These are phyloP conservation scores for Theileria luwenshuni DNA, from an alignment of 169 alveolate genomes.

Conservation along the genomic window DNA sequence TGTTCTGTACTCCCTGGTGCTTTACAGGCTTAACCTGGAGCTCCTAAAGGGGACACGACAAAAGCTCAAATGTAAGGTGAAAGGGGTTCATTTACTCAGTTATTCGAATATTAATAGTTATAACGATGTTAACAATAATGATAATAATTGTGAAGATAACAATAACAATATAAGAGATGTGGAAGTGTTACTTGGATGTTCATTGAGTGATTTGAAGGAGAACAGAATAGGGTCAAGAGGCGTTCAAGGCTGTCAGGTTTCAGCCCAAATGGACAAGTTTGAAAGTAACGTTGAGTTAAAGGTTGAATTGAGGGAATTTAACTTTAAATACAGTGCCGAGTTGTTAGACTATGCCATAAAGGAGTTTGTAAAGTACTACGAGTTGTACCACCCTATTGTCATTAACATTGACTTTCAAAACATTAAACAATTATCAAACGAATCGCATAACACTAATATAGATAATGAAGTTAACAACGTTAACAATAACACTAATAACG, in stretches of 20 bases:
- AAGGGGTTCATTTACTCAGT: neutral
- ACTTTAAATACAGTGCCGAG: neutral
- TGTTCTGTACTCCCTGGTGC: slow-evolving; percentile 8
- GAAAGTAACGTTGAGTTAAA: neutral
- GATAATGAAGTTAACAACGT: neutral
- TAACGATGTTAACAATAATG: neutral
- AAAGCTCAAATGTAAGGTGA: neutral
- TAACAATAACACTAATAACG: neutral
- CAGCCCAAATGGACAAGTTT: neutral
- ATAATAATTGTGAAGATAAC: neutral
- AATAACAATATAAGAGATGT: neutral
- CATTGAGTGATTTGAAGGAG: slow-evolving; percentile 1
- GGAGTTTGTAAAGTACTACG: neutral
- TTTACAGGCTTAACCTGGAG: neutral
- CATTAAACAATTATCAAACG: neutral
- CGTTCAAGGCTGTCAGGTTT: neutral
- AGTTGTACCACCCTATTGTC: neutral
- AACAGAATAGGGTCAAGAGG: slow-evolving; percentile 1
- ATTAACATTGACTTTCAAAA: neutral
- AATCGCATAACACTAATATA: neutral
- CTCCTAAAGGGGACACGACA: neutral
- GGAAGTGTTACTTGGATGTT: slow-evolving; percentile 6
- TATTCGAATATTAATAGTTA: neutral
- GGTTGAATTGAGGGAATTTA: neutral
- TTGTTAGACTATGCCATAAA: neutral